Evolutionary conservation across 2,329 filamentous ascomycete genomes (phyloP), one percentile per base, ranked within the genome.

Genomic region (Aspergillus sp.): DNA sequence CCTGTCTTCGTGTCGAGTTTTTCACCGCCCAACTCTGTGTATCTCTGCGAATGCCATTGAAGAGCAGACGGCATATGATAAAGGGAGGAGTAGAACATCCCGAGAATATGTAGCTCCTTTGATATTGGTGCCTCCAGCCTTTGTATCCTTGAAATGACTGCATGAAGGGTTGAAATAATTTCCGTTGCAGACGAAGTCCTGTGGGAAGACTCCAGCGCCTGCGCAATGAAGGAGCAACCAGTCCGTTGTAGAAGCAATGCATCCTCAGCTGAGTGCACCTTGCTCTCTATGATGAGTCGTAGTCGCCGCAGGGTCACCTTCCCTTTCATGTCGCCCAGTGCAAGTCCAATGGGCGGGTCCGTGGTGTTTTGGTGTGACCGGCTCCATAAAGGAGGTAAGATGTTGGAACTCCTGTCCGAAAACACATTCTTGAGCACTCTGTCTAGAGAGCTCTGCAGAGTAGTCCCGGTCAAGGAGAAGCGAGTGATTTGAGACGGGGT

Each of bases 41-140:
- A 66, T 13, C 47, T 49, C 13, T 54, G 19, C 32, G 71, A 29
- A 49, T 70, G 67, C 16, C 60, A 53, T 20, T 59, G 53, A 5
- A 75, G 53, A 34, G 67, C 64, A 5, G 61, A 46, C n/a, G 58
- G 42, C 6, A 64, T 69, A 32, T 70, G 62, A 29, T 59, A 56
- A n/a, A 64, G 56, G 16, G 59, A 63, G 14, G 71, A 66, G 56
- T 68, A 69, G 19, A 54, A 55, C 49, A 74, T 66, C 0, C 67
- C 68, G 31, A 68, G 40, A 34, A 58, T 32, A 47, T 55, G 60
- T 5, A 66, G 20, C 2, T 50, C 14, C 13, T 44, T 38, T 2
- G 46, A 52, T 4, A 65, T 29, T 11, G 40, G 38, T 2, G 59
- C 51, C 3, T 50, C 31, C 9, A 68, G 45, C 17, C 47, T 59